A percentile compares a stretch with the other conserved stretches of the same genome.
Evolutionary conservation across 805 yeast genomes (phyloP).

Genomic region (Huiozyma naganishii): DNA sequence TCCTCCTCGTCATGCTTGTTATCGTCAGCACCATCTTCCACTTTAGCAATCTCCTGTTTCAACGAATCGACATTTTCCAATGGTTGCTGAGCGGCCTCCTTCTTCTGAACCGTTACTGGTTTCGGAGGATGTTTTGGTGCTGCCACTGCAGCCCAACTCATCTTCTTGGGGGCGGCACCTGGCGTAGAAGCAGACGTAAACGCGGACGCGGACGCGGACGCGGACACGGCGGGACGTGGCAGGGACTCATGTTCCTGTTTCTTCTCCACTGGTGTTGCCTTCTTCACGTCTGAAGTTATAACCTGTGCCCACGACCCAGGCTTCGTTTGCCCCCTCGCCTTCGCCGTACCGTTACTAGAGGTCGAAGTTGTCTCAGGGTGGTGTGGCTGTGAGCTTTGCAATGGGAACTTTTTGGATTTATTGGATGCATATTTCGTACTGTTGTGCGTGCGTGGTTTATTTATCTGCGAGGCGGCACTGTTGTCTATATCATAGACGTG

Average conservation of each 20-base stretch:
- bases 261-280: conserved; percentile 2
- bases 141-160: conserved; percentile 65
- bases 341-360: not conserved
- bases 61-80: conserved; percentile 20
- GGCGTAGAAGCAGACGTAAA: conserved; percentile 7
- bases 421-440: conserved; percentile 3
- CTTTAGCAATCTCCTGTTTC: conserved; percentile 27
- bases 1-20: conserved; percentile 5
- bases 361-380: conserved; percentile 6
- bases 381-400: conserved; percentile 4
- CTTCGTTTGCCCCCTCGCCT: conserved; percentile 3
- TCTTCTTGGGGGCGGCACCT: conserved; percentile 19
- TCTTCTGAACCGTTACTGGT: not conserved
- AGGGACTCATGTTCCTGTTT: not conserved
- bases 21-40: conserved; percentile 5
- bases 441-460: conserved; percentile 1
- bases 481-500: conserved; percentile 11
- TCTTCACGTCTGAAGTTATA: conserved; percentile 13
- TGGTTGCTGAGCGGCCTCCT: conserved; percentile 7
- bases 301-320: conserved; percentile 32
- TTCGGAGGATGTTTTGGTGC: conserved; percentile 35
- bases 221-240: conserved; percentile 5
- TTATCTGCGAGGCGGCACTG: not conserved
- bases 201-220: conserved; percentile 6
- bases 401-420: not conserved